A percentile compares a stretch with the other conserved stretches of the same genome.
These are phyloP conservation scores for Sedum album DNA, from an alignment of 164 flowering plant genomes.

Conservation along the genomic window DNA sequence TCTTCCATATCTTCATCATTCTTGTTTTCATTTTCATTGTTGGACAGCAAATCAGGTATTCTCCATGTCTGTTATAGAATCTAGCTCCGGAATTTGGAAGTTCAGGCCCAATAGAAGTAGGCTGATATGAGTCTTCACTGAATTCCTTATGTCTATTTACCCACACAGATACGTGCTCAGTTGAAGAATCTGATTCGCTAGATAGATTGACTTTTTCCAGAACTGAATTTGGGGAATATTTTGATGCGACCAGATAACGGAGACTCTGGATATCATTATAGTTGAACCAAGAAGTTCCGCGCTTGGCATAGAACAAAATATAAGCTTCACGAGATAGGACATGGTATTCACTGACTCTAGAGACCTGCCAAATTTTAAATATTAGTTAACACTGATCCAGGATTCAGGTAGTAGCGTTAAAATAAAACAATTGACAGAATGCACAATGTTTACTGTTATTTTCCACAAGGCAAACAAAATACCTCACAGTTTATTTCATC, in stretches of 20 bases:
- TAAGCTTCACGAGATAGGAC: slow-evolving; percentile 72
- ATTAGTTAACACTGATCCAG: background rate
- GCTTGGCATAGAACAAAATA: slow-evolving; percentile 70
- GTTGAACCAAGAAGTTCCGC: slow-evolving; percentile 67
- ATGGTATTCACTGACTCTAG: slow-evolving; percentile 25
- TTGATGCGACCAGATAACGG: slow-evolving; percentile 3
- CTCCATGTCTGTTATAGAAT: background rate
- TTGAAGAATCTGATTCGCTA: slow-evolving; percentile 11
- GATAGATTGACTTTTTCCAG: slow-evolving; percentile 29
- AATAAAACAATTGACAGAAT: background rate
- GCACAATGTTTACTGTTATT: background rate
- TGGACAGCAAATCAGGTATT: background rate
- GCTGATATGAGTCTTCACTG: slow-evolving; percentile 9
- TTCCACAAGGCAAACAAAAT: background rate
- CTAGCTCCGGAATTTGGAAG: background rate
- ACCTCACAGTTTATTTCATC: background rate
- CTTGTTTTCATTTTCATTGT: background rate
- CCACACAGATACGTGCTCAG: background rate
- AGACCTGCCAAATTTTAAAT: slow-evolving; percentile 27
- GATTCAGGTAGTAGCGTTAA: background rate
- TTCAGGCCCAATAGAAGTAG: slow-evolving; percentile 5
- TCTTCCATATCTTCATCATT: slow-evolving; percentile 2
- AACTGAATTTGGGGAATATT: slow-evolving; percentile 60
- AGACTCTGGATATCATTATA: slow-evolving; percentile 31
- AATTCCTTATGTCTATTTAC: slow-evolving; percentile 16